Evolutionary conservation across 2,329 filamentous ascomycete species (phyloP), one percentile per base, ranked within the genome.

Genomic region (Karstenula rhodostoma): DNA sequence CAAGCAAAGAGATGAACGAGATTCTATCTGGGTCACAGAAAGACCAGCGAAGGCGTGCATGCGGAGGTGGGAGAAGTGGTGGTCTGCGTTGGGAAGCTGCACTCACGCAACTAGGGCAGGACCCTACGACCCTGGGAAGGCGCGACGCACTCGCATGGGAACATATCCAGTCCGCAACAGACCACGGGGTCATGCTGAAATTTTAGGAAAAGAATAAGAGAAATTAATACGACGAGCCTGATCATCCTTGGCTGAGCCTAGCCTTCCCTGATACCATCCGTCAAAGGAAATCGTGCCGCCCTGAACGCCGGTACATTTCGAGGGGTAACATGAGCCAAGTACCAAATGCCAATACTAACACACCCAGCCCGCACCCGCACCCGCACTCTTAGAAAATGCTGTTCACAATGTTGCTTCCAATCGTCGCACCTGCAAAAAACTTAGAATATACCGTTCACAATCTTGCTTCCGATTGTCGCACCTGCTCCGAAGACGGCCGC

Each of bases 401-500:
- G 79, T 96, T 95, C 68, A 97, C 93, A 74, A 97, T 88, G 74
- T 96, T 95, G 68, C 90, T 87, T 74, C 94, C 94, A 65, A 97
- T 90, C 1, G 92, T 95, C 50, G 94, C 94, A 78, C 94, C 94
- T 50, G 94, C 94, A 77, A 94, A 94, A 72, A 96, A 96, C 17
- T 40, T n/a, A 40, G 37, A 40, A 40, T 40, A 40, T 40, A 40
- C 37, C 88, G 79, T 96, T 95, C 68, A 97, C 93, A 74, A 97
- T 88, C 75, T 96, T 95, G 68, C 90, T 87, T 74, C 94, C 94
- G 65, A 97, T 90, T 1, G 92, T 95, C 51, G 94, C 94, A 78
- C 94, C 94, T 50, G 94, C 94, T 77, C 94, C 94, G 72, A 96
- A 96, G 68, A 97, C 93, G 29, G 93, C 93, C 47, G 87, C 87